Conservation (phyloP, 2,329 filamentous ascomycete genomes). For the Dactylellina cionopaga region DNA sequence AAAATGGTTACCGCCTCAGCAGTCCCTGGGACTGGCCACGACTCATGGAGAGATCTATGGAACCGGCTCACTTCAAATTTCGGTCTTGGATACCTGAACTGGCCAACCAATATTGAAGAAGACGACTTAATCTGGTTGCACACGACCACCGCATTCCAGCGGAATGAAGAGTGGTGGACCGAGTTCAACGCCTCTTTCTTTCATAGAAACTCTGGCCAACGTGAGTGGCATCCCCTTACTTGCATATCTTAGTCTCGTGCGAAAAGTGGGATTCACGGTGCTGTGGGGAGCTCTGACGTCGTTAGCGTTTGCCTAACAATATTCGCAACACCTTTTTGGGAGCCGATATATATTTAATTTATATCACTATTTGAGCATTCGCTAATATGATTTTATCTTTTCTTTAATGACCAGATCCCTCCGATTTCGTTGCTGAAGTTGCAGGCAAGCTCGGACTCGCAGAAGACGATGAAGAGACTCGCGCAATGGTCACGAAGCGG, state of each 20-base stretch:
- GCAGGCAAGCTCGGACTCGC: conserved; percentile 30
- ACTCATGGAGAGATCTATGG: conserved; percentile 44
- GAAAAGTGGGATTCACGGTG: not conserved
- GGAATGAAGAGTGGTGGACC: conserved; percentile 23
- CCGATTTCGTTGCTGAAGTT: conserved; percentile 33
- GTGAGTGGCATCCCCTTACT: conserved; percentile 5
- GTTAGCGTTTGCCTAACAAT: not conserved
- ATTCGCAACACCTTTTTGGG: conserved; percentile 6
- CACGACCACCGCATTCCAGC: conserved; percentile 37
- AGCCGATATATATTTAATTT: no score
- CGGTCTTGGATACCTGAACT: conserved; percentile 40
- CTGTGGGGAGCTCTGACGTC: no score
- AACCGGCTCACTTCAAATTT: conserved; percentile 41
- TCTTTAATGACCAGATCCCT: conserved; percentile 26
- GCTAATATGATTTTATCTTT: not conserved
- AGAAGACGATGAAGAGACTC: conserved; percentile 43
- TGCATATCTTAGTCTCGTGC: not conserved
- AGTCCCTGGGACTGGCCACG: conserved; percentile 23
- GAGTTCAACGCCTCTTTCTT: conserved; percentile 51
- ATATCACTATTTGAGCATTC: no score
- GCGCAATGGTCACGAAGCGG: conserved; percentile 20
- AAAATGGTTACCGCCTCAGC: conserved; percentile 21
- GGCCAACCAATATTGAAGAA: conserved; percentile 28
- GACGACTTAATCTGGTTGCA: conserved; percentile 48
- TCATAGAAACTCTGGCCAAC: conserved; percentile 28